Evolutionary conservation across 495 filamentous ascomycete species (phyloP), one percentile per base, ranked within the genome.

Genomic region (Xylaria acuta): DNA sequence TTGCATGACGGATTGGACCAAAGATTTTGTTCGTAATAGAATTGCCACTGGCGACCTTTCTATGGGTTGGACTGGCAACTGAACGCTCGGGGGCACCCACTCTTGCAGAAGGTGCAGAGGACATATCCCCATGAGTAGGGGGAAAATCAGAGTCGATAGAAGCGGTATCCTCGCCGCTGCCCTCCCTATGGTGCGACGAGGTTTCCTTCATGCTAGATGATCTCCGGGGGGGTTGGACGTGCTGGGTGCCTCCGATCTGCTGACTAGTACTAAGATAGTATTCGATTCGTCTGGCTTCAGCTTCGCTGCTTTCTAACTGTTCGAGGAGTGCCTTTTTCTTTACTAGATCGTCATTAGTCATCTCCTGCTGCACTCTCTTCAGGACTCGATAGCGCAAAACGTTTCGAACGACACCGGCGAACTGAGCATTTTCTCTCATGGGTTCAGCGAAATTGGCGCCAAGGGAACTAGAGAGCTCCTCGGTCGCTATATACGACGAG

Each of bases 371-470:
- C 27, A 98, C 92, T 22, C 96, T 88, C 82, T 99, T 99, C 51
- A 98, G 81, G 2, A 97, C 90, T 11, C 96, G 84, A 75, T 97
- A 99, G 51, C 94, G 87, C 22, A 99, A 82, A 32, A 98, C 95
- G 67, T 84, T 92, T 22, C 96, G 89, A 14, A 99, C 96, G 0
- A 99, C 92, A 30, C 96, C 94, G 0, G 96, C 96, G 78, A 99
- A 98, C 77, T 99, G 96, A 20, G 96, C 96, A 73, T 92, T 97
- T 80, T 99, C 96, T 43, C 96, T 88, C 92, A 99, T 97, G 4
- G 96, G 96, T 76, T 99, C 96, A 0, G 96, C 95, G 80, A 99
- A 99, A 73, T 89, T 93, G 1, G 94, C 94, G 20, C 93, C 93
- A 45, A 99, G 80, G 0, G 91, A 90, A 2, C 88, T 88, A 1